phyloP scores from a whole-genome alignment of 2,329 filamentous ascomycete genomes.

The Gremmenia infestans region DNA sequence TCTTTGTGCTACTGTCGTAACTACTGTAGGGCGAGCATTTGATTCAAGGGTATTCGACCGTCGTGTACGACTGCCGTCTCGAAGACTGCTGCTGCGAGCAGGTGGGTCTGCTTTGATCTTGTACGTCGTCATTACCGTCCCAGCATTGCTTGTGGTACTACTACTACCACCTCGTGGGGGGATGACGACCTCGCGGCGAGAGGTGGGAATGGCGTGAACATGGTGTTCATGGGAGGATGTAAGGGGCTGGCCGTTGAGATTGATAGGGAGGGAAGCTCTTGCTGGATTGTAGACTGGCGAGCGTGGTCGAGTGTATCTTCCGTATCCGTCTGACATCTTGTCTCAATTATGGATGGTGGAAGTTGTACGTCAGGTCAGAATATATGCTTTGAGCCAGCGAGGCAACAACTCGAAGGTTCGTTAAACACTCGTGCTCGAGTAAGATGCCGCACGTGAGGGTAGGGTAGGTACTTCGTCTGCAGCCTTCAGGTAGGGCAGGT shows the following conservation, averaged over 20 bases:
- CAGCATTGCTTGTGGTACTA: constrained; percentile 24
- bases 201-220: constrained; percentile 47
- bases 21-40: constrained; percentile 44
- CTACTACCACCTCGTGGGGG: constrained; percentile 33
- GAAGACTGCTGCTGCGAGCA: constrained; percentile 42
- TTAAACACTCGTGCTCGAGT: constrained; percentile 2
- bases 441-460: constrained; percentile 14
- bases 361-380: not conserved
- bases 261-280: constrained; percentile 49
- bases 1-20: constrained; percentile 45
- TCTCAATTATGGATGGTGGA: not conserved
- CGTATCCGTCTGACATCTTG: constrained; percentile 45
- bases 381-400: not conserved
- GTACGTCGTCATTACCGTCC: constrained; percentile 49
- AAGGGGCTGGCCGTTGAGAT: constrained; percentile 27
- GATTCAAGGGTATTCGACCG: constrained; percentile 45
- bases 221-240: constrained; percentile 42
- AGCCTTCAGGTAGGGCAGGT: not conserved
- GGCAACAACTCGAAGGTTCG: constrained; percentile 10
- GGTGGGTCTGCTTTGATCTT: constrained; percentile 50
- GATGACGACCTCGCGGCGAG: constrained; percentile 32
- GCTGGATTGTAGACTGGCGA: constrained; percentile 46
- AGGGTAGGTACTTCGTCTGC: not conserved
- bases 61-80: constrained; percentile 44
- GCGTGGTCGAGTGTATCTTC: constrained; percentile 40